A percentile compares a stretch with the other conserved stretches of the same genome.
These are phyloP conservation scores for Mycena haematopus DNA, from an alignment of 768 basidiomycete genomes.

Conservation along the genomic window DNA sequence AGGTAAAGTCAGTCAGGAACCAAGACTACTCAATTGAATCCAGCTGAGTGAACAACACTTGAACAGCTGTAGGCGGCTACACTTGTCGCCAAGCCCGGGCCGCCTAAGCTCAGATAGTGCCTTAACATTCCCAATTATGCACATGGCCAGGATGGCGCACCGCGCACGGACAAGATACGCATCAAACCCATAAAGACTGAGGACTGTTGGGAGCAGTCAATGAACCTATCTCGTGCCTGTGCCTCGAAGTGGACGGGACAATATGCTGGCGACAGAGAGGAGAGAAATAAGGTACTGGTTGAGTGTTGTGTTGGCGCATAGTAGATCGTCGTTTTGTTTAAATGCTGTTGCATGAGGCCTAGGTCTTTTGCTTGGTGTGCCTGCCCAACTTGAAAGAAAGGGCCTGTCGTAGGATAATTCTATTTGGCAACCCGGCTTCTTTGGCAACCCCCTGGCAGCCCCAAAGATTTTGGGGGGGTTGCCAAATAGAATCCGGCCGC, in stretches of 20 bases:
- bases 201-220: not conserved
- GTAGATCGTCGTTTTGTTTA: no score
- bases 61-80: no score
- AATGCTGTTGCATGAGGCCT: no score
- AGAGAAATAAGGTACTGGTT: not conserved
- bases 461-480: no score
- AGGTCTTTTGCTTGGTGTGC: not conserved
- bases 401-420: not conserved
- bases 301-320: not conserved
- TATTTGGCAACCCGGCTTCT: no score
- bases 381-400: not conserved
- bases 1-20: no score
- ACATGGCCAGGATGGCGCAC: not conserved
- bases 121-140: not conserved
- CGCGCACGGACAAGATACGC: not conserved
- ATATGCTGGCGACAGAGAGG: no score
- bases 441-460: no score
- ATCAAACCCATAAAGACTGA: not conserved
- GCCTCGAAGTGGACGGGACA: not conserved
- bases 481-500: no score
- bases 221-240: not conserved
- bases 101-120: not conserved
- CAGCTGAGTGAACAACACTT: no score
- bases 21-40: no score
- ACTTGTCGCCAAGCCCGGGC: no score